Evolutionary conservation across 1,284 basidiomycete genomes (phyloP).

Genomic region (Ustilago lituana): DNA sequence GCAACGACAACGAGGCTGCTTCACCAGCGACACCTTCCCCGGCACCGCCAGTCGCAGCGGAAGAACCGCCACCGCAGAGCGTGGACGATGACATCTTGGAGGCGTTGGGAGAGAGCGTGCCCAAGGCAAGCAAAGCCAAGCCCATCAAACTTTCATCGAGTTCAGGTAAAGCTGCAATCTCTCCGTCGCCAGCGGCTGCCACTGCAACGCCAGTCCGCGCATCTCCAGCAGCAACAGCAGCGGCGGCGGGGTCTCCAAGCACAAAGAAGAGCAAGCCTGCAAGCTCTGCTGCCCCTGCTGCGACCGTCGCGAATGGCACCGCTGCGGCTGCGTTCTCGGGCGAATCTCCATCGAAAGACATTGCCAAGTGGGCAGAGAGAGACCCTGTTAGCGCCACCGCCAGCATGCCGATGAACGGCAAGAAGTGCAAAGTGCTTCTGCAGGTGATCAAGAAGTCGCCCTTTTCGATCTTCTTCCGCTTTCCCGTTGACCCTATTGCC

Average conservation of each 20-base stretch:
- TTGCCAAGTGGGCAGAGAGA: constrained; percentile 32
- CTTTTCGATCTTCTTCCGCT: constrained; percentile 80
- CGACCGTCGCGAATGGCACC: constrained; percentile 9
- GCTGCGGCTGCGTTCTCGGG: constrained; percentile 9
- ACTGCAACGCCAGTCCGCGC: constrained; percentile 3
- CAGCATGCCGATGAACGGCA: constrained; percentile 59
- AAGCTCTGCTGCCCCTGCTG: constrained; percentile 10
- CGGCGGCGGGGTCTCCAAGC: constrained; percentile 3
- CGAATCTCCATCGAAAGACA: constrained; percentile 25
- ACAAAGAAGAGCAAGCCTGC: constrained; percentile 21
- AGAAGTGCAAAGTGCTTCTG: constrained; percentile 80
- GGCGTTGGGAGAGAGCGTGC: constrained; percentile 29
- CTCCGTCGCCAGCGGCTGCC: constrained; percentile 15
- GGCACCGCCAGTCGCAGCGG: constrained; percentile 4
- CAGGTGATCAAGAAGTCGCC: constrained; percentile 75
- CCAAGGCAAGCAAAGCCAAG: constrained; percentile 39
- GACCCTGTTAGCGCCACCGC: constrained; percentile 52
- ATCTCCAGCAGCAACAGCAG: constrained; percentile 10
- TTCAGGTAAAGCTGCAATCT: constrained; percentile 7
- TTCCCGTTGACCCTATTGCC: constrained; percentile 83
- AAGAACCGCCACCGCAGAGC: constrained; percentile 14
- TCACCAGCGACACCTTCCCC: constrained; percentile 10
- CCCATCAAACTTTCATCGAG: constrained; percentile 6
- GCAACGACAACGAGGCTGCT: constrained; percentile 18
- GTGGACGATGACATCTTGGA: constrained; percentile 49